phyloP scores from a whole-genome alignment of 1,284 basidiomycete species.

The Trametes pubescens region DNA sequence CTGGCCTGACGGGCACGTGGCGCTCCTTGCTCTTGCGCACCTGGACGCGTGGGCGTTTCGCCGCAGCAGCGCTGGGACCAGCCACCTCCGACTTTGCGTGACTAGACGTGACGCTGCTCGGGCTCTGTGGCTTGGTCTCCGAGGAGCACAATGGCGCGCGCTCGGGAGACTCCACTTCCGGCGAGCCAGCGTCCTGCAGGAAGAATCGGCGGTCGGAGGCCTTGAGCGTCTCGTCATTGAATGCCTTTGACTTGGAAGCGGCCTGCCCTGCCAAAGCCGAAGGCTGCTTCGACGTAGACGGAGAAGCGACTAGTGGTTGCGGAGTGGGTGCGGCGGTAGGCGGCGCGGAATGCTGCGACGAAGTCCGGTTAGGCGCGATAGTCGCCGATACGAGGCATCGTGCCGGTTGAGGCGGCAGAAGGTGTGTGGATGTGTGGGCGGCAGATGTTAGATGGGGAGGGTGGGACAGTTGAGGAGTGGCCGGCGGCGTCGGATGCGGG shows the following conservation, averaged over 20 bases:
- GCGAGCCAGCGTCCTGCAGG: conserved; percentile 50
- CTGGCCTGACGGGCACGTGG: conserved; percentile 33
- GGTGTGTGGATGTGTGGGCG: conserved; percentile 34
- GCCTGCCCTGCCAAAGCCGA: conserved; percentile 10
- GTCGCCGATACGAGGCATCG: conserved; percentile 28
- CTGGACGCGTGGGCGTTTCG: conserved; percentile 20
- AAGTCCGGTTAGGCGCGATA: conserved; percentile 15
- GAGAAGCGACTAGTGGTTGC: conserved; percentile 18
- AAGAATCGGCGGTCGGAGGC: conserved; percentile 53
- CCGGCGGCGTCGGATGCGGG: conserved; percentile 64
- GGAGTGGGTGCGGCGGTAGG: conserved; percentile 18
- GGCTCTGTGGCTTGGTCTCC: conserved; percentile 36
- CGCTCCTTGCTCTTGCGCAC: conserved; percentile 39
- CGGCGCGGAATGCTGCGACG: conserved; percentile 29
- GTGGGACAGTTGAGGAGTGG: conserved; percentile 50
- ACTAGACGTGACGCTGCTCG: conserved; percentile 50
- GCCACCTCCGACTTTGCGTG: conserved; percentile 44
- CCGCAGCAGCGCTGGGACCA: conserved; percentile 15
- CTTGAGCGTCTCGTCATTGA: conserved; percentile 45
- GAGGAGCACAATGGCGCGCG: conserved; percentile 31
- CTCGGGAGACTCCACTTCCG: conserved; percentile 48
- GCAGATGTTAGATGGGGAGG: conserved; percentile 21
- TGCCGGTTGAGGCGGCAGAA: conserved; percentile 38
- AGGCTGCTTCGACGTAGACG: conserved; percentile 16
- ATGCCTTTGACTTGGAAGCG: conserved; percentile 18